Conservation (phyloP, 2,329 filamentous ascomycete genomes). For the Fusarium odoratissimum region DNA sequence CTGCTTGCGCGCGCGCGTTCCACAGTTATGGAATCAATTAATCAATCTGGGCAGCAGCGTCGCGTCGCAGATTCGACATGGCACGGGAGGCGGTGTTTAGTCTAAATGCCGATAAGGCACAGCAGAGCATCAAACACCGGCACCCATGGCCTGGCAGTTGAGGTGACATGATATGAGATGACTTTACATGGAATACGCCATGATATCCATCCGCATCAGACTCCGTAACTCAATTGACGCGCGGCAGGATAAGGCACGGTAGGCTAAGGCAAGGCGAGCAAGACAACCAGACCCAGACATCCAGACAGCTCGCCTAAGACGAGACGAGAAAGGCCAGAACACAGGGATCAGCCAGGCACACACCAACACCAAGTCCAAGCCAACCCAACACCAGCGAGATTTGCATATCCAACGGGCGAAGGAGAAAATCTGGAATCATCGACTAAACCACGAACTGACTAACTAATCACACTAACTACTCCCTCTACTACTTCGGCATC, state of each 20-base stretch:
- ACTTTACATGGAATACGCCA: slow-evolving; percentile 10
- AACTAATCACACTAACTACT: background rate
- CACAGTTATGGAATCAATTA: slow-evolving; percentile 8
- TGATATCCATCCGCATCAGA: slow-evolving; percentile 8
- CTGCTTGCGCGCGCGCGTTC: background rate
- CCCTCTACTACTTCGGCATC: slow-evolving; percentile 8
- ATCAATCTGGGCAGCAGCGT: background rate
- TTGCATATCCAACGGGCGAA: slow-evolving; percentile 4
- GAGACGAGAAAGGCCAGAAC: background rate
- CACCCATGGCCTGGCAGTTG: background rate
- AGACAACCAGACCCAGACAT: slow-evolving; percentile 14
- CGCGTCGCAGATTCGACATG: slow-evolving; percentile 1
- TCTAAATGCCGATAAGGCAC: slow-evolving; percentile 7
- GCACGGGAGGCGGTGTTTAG: background rate
- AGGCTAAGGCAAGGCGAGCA: slow-evolving; percentile 26
- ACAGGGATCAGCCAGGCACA: slow-evolving; percentile 29
- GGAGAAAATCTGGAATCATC: slow-evolving; percentile 14
- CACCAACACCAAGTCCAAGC: background rate
- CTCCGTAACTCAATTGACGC: slow-evolving; percentile 30
- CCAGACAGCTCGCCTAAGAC: slow-evolving; percentile 11
- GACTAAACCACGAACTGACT: background rate
- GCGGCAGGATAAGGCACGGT: slow-evolving; percentile 28
- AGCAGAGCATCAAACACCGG: background rate
- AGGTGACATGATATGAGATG: background rate
- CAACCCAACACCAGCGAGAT: slow-evolving; percentile 9